A percentile compares a stretch with the other conserved stretches of the same genome.
Conservation (phyloP, 108 stramenopile species). For the Skeletonema tropicum region DNA sequence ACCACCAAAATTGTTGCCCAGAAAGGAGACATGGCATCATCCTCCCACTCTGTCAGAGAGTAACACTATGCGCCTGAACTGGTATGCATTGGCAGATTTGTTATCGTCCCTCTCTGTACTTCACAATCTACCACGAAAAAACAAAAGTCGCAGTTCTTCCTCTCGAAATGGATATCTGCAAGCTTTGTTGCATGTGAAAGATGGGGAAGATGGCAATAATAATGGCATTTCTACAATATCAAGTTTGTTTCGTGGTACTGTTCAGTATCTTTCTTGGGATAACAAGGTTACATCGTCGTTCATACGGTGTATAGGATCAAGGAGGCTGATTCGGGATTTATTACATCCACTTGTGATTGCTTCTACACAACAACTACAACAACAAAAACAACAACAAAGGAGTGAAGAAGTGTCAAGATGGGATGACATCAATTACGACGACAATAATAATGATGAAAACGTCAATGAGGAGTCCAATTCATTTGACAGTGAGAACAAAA, state of each 20-base stretch:
- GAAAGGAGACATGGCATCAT: background rate
- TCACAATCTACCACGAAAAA: slow-evolving; percentile 2
- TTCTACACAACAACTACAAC: background rate
- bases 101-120: slow-evolving; percentile 15
- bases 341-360: slow-evolving; percentile 15
- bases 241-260: slow-evolving; percentile 4
- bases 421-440: background rate
- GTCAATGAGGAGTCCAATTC: background rate
- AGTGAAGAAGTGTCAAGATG: background rate
- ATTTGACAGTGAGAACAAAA: background rate
- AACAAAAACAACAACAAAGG: background rate
- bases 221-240: background rate
- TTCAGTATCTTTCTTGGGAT: slow-evolving; percentile 19
- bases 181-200: background rate
- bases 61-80: background rate
- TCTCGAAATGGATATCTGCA: background rate
- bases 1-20: slow-evolving; percentile 5
- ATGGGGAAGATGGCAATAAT: background rate
- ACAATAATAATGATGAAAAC: background rate
- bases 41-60: background rate
- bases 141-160: background rate
- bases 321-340: slow-evolving; percentile 26
- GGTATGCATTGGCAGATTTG: slow-evolving; percentile 23
- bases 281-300: slow-evolving; percentile 23
- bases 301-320: slow-evolving; percentile 28